phyloP scores from a whole-genome alignment of 805 yeast genomes.

The Tetrapisispora nanseiensis region DNA sequence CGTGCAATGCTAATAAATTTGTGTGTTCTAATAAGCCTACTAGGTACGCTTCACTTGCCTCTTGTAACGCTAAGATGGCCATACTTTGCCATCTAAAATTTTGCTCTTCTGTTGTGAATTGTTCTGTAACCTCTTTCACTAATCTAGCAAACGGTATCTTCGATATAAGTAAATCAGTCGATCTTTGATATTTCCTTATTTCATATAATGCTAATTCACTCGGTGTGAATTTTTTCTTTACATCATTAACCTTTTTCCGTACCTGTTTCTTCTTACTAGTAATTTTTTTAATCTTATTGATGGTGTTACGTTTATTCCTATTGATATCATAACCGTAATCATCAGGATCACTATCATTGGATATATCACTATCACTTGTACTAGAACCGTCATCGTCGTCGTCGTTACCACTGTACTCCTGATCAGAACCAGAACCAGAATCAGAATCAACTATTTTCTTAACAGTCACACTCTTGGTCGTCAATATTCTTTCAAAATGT shows the following conservation, averaged over 20 bases:
- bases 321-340: background rate
- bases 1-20: conserved; percentile 67
- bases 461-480: background rate
- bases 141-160: conserved; percentile 72
- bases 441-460: background rate
- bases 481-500: conserved; percentile 1
- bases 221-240: conserved; percentile 44
- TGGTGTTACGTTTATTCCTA: background rate
- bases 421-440: conserved; percentile 8
- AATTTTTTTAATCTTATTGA: background rate
- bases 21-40: conserved; percentile 70
- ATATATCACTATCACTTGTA: conserved; percentile 6
- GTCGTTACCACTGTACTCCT: background rate
- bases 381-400: conserved; percentile 9
- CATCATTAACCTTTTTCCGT: conserved; percentile 27
- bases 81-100: conserved; percentile 70
- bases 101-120: conserved; percentile 37
- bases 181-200: conserved; percentile 55
- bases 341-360: background rate
- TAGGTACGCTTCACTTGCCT: conserved; percentile 70
- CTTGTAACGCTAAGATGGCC: conserved; percentile 70
- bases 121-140: conserved; percentile 62
- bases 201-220: conserved; percentile 61
- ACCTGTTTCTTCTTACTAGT: conserved; percentile 5
- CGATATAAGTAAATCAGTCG: conserved; percentile 56